Percentiles rank a stretch among this genome's conserved stretches.
Evolutionary conservation across 441 rosid genomes (phyloP).

Genomic region (Populus trichocarpa): DNA sequence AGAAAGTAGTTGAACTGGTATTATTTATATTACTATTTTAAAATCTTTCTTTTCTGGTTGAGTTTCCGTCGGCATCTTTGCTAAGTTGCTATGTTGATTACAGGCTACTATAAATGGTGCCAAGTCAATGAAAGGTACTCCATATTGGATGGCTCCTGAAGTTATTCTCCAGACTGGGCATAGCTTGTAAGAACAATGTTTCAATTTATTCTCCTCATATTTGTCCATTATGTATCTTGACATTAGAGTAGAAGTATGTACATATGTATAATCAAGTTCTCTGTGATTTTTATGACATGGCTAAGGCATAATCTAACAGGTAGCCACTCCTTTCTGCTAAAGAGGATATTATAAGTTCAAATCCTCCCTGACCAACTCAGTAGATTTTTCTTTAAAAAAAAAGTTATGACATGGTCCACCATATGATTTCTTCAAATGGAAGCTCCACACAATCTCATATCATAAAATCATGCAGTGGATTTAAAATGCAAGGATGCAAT

Average conservation of each 20-base stretch:
- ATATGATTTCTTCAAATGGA: background rate
- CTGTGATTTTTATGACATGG: background rate
- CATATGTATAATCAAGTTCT: no score
- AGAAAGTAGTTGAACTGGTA: no score
- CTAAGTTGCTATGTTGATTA: no score
- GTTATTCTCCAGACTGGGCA: slow-evolving; percentile 99
- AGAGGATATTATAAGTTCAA: background rate
- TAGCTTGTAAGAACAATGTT: slow-evolving; percentile 65
- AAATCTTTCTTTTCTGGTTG: no score
- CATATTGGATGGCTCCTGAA: slow-evolving; percentile 99
- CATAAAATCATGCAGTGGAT: background rate
- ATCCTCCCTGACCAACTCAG: background rate
- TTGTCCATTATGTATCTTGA: background rate
- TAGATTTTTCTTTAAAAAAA: no score
- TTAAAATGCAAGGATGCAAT: background rate
- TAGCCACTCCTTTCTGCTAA: background rate
- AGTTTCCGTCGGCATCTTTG: no score
- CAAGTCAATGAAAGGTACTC: slow-evolving; percentile 99
- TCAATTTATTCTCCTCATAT: background rate
- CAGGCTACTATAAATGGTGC: slow-evolving; percentile 96
- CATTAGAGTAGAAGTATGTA: background rate
- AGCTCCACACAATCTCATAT: background rate
- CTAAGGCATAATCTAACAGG: background rate
- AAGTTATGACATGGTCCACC: background rate
- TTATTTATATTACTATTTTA: no score